Evolutionary conservation across 345 rosid species (phyloP), one percentile per base, ranked within the genome.

Genomic region (Stellera chamaejasme): DNA sequence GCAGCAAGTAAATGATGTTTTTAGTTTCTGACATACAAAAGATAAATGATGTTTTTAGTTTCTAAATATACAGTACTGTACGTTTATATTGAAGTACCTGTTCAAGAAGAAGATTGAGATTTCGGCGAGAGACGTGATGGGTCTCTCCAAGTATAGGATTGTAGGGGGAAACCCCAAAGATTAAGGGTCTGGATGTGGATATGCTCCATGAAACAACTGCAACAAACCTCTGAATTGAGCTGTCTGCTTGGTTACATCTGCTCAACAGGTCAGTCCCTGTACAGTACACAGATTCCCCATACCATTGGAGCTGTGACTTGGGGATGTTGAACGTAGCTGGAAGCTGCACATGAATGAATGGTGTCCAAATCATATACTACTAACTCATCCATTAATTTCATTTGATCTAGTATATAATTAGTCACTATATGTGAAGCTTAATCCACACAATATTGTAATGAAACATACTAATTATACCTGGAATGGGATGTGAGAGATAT

Each of bases 141-240:
- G 95, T 92, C 75, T 92, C 96, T 19, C 98, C 98, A 25, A 92
- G 84, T 67, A 86, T 27, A 12, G 95, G 88, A 53, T 92, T 92
- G 58, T 72, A 92, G n/a, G 98, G 98, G 50, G 84, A 88, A 27
- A 75, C 53, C 1, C 98, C 98, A 15, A 85, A 85, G 36, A 67
- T 10, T 0, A 61, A 10, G 23, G 95, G 93, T 1, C 98, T 80
- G 6, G 61, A 47, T 2, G 77, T 75, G 2, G 96, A 79, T 51
- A 92, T 78, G 69, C 69, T 68, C 98, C 98, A 92, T 1, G 80
- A 77, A 2, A 85, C 82, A 0, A 88, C 77, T 1, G 70, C 36
- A 13, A 58, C 69, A 43, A 92, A 60, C 61, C 98, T 78, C 2
- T 82, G 87, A 26, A 76, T 45, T 6, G 96, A 55, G 62, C 27